Conservation (phyloP, 75 land plant genomes). For the Gnetum montanum region DNA sequence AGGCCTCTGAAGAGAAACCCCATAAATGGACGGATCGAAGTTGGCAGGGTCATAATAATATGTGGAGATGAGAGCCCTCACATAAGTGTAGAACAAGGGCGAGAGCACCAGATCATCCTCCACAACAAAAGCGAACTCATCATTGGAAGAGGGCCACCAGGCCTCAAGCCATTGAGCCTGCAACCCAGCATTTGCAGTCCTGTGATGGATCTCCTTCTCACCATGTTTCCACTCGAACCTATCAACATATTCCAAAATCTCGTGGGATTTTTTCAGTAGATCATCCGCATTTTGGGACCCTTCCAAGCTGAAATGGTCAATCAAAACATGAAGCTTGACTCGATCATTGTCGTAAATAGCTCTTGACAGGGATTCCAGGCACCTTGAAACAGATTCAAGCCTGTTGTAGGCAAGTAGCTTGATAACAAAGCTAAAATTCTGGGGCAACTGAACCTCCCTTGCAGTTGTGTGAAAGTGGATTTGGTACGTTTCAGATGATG, state of each 20-base stretch:
- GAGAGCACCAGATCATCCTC: conserved; percentile 95
- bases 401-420: conserved; percentile 82
- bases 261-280: conserved; percentile 31
- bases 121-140: conserved; percentile 89
- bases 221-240: conserved; percentile 65
- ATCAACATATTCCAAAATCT: conserved; percentile 52
- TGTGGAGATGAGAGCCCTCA: conserved; percentile 46
- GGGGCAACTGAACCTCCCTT: neutral
- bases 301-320: conserved; percentile 59
- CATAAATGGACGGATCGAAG: conserved; percentile 61
- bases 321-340: conserved; percentile 64
- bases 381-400: conserved; percentile 59
- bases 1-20: conserved; percentile 86
- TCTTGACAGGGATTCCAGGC: conserved; percentile 62
- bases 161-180: conserved; percentile 98
- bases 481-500: too few relatives aligned
- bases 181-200: conserved; percentile 70
- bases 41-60: conserved; percentile 65
- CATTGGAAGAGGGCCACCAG: conserved; percentile 90
- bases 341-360: conserved; percentile 62
- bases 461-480: too few relatives aligned
- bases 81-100: conserved; percentile 60
- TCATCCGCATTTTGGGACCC: conserved; percentile 7
- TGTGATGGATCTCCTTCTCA: conserved; percentile 76
- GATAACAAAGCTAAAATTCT: conserved; percentile 43